Base-by-base conservation (phyloP, 331 rosid genomes). In the Ulmus americana region DNA sequence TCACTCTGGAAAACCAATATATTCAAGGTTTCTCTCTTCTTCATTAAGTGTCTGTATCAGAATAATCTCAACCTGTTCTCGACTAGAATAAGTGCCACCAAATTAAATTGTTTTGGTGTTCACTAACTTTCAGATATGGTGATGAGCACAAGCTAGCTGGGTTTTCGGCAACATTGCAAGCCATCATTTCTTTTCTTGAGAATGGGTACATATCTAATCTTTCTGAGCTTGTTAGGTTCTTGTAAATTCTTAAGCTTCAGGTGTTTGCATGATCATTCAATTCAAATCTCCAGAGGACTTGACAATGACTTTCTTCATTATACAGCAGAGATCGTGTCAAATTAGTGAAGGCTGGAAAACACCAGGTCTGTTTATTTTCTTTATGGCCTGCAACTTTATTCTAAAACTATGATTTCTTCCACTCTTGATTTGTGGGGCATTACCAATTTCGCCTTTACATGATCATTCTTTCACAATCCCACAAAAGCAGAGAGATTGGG, bases 61-160 rank as follows among this genome's bases (percentile, higher is more conserved):
- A 46, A 77, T 57, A 60, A 42, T 44, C 47, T 41, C 35, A 8
- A 11, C 55, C 35, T 18, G 15, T 64, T 41, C 47, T 35, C 20
- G 10, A 22, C 28, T 10, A 16, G 51, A 57, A 65, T 44, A 35
- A 46, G 47, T 54, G 45, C 45, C 62, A 40, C 12, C 13, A 8
- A 44, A 52, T 51, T 38, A 14, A 40, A 51, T 39, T 62, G 35
- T 11, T 54, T 45, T 56, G 61, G 39, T 61, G 61, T 49, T 47
- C 61, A 43, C 76, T 61, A 63, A 39, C 41, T 63, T 63, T 7
- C 69, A 91, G 97, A 81, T 83, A 91, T 35, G 97, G 97, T 39
- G 97, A 91, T 53, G 97, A 88, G 70, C 88, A 91, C 84, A 91
- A 86, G 74, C 92, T 91, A 77, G 96, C 96, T 39, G 97, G 97